A percentile compares a stretch with the other conserved stretches of the same genome.
phyloP scores from a whole-genome alignment of 345 rosid species.

The Punica granatum region DNA sequence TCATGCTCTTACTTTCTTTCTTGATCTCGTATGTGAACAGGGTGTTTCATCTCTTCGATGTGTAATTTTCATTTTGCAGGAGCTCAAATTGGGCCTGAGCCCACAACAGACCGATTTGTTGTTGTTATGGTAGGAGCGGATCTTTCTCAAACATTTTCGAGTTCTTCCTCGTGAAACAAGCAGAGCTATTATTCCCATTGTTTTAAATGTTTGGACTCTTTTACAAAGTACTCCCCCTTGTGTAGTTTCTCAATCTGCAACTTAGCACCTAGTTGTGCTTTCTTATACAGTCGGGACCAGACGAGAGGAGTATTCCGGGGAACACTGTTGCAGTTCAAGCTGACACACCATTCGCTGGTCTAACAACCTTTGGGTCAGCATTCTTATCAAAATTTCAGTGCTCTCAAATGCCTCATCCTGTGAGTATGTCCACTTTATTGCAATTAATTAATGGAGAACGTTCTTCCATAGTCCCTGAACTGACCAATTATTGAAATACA shows the following conservation, averaged over 20 bases:
- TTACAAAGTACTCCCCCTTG: background rate
- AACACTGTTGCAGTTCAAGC: slow-evolving; percentile 94
- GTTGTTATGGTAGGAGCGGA: slow-evolving; percentile 71
- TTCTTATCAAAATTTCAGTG: slow-evolving; percentile 93
- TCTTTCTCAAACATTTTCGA: background rate
- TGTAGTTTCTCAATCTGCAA: background rate
- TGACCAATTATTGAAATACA: background rate
- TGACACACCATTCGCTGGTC: slow-evolving; percentile 89
- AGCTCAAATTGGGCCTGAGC: slow-evolving; percentile 98
- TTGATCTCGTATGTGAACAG: background rate
- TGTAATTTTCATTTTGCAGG: slow-evolving; percentile 37
- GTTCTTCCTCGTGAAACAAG: background rate
- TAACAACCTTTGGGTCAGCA: slow-evolving; percentile 82
- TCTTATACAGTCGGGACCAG: slow-evolving; percentile 68
- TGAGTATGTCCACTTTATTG: slow-evolving; percentile 16
- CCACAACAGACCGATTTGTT: slow-evolving; percentile 96
- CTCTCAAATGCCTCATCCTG: slow-evolving; percentile 97
- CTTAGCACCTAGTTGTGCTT: background rate
- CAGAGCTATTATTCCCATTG: background rate
- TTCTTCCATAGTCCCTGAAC: background rate
- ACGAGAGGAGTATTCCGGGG: slow-evolving; percentile 96
- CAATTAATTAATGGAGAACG: background rate
- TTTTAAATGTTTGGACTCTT: too few species aligned
- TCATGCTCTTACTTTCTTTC: slow-evolving; percentile 9
- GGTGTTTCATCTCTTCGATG: background rate